Evolutionary conservation across 108 stramenopile genomes (phyloP).

Genomic region (Nannochloropsis oceanica): DNA sequence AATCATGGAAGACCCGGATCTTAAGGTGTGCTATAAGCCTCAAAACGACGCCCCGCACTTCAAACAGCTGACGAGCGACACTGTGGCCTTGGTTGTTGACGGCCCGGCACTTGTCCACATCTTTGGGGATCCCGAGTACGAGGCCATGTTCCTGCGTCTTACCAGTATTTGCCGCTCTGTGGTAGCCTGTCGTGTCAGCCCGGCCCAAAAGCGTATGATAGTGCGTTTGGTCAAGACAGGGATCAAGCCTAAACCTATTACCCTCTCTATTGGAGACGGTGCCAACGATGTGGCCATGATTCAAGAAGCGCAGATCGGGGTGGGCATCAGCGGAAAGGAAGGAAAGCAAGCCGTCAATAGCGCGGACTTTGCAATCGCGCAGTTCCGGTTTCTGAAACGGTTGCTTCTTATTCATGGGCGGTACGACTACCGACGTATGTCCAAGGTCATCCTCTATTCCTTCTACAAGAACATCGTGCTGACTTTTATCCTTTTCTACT

Average conservation of each 20-base stretch:
- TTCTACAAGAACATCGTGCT: slow-evolving; percentile 97
- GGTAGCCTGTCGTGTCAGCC: slow-evolving; percentile 42
- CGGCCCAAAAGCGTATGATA: slow-evolving; percentile 42
- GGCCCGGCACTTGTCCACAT: slow-evolving; percentile 18
- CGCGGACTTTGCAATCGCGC: slow-evolving; percentile 43
- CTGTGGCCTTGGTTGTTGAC: slow-evolving; percentile 28
- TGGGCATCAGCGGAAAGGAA: slow-evolving; percentile 36
- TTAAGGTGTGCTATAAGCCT: neutral
- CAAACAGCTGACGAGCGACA: slow-evolving; percentile 8
- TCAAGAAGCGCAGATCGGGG: slow-evolving; percentile 39
- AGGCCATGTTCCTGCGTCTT: slow-evolving; percentile 2
- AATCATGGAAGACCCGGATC: neutral
- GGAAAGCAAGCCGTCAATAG: slow-evolving; percentile 44
- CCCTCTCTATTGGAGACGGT: slow-evolving; percentile 47
- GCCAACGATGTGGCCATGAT: slow-evolving; percentile 52
- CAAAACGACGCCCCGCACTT: neutral
- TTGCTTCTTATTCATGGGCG: slow-evolving; percentile 87
- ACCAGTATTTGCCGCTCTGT: slow-evolving; percentile 25
- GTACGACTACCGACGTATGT: slow-evolving; percentile 30
- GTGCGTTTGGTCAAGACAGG: slow-evolving; percentile 38
- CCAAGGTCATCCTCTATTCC: slow-evolving; percentile 58
- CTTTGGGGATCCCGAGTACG: slow-evolving; percentile 16
- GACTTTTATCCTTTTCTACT: slow-evolving; percentile 58
- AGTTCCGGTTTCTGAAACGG: slow-evolving; percentile 48
- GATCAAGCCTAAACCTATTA: slow-evolving; percentile 17